Percentiles rank a stretch among this genome's conserved stretches.
These are phyloP conservation scores for Cutaneotrichosporon sp. DNA, from an alignment of 1,284 basidiomycete genomes.

Conservation along the genomic window DNA sequence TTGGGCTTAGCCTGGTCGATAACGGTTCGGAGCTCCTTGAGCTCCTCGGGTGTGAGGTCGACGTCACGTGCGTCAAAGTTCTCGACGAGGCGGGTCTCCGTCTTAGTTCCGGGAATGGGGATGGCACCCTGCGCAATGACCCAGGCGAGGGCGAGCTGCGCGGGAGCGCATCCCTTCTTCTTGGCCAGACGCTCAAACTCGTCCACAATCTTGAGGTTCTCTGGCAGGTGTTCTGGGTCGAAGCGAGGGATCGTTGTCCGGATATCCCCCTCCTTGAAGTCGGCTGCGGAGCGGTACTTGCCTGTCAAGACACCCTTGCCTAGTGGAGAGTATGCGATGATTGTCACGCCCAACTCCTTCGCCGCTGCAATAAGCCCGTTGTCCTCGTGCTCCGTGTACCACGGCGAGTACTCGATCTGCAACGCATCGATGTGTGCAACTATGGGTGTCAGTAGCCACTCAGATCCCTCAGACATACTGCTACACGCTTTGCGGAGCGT, in stretches of 20 bases:
- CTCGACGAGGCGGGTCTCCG: constrained; percentile 34
- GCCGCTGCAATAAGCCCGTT: constrained; percentile 47
- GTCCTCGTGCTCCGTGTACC: constrained; percentile 46
- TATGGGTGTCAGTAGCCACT: constrained; percentile 7
- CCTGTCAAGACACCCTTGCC: constrained; percentile 45
- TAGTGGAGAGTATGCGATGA: constrained; percentile 47
- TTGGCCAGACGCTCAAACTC: constrained; percentile 32
- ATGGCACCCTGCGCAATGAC: constrained; percentile 46
- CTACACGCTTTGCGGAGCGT: constrained; percentile 60
- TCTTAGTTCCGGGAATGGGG: constrained; percentile 47
- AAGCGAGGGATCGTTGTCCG: constrained; percentile 40
- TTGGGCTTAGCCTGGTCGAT: constrained; percentile 32
- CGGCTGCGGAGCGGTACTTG: constrained; percentile 10
- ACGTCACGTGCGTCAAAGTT: constrained; percentile 40
- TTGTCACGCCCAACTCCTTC: constrained; percentile 41
- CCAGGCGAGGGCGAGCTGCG: constrained; percentile 51
- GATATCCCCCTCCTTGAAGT: constrained; percentile 39
- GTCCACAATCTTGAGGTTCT: constrained; percentile 42
- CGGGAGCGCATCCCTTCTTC: constrained; percentile 40
- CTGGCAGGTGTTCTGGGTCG: constrained; percentile 37
- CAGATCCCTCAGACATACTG: constrained; percentile 24
- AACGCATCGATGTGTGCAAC: constrained; percentile 48
- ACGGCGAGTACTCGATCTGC: constrained; percentile 51
- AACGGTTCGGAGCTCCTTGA: constrained; percentile 33
- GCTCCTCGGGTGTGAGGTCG: constrained; percentile 32